Evolutionary conservation across 1,139 yeast species (phyloP).

Genomic region (Candida anutae): DNA sequence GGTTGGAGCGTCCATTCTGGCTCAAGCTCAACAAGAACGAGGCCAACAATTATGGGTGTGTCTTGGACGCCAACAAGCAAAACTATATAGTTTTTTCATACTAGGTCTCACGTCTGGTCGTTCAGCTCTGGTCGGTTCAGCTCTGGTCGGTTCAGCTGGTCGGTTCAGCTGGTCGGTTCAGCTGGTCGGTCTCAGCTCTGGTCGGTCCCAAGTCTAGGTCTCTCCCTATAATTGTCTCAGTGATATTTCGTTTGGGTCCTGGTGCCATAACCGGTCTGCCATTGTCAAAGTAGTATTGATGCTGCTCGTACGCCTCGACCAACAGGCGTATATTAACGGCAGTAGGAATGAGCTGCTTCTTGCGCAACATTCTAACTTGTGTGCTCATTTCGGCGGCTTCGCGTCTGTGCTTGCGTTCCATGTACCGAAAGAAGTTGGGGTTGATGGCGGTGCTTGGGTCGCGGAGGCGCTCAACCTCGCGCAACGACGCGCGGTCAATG

Average conservation of each 20-base stretch:
- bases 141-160: too few relatives aligned
- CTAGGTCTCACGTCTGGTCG: conserved; percentile 1
- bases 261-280: too few relatives aligned
- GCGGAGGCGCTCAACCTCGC: neutral
- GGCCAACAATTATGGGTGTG: too few relatives aligned
- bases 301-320: conserved; percentile 22
- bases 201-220: too few relatives aligned
- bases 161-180: too few relatives aligned
- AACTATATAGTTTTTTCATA: conserved; percentile 26
- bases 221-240: too few relatives aligned
- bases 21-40: too few relatives aligned
- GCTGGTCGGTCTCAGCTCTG: too few relatives aligned
- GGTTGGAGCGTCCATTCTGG: too few relatives aligned
- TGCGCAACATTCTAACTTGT: conserved; percentile 13
- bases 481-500: neutral
- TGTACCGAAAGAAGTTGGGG: conserved; percentile 20
- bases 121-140: neutral
- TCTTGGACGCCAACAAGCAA: conserved; percentile 29
- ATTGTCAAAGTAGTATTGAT: conserved; percentile 23
- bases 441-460: conserved; percentile 13
- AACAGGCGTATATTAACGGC: conserved; percentile 23
- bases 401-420: conserved; percentile 14
- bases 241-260: too few relatives aligned
- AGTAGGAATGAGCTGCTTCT: conserved; percentile 23
- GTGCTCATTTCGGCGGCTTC: conserved; percentile 11